These are phyloP conservation scores for Tricholoma terreum DNA, from an alignment of 768 basidiomycete species.

Conservation along the genomic window DNA sequence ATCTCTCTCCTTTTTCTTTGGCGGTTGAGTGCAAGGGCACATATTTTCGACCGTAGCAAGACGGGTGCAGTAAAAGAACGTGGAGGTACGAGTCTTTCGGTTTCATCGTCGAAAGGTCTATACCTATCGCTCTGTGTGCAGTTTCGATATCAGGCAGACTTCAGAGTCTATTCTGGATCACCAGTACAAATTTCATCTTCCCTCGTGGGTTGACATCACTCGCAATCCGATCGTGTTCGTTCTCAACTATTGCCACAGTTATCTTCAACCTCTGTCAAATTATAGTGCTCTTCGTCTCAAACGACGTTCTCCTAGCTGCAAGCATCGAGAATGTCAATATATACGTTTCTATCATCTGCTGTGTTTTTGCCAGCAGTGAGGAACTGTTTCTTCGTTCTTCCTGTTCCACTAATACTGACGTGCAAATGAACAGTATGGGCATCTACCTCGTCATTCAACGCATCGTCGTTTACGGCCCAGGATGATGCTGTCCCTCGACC, in stretches of 20 bases:
- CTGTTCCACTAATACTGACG: background rate
- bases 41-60: background rate
- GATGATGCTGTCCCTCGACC: too few relatives aligned
- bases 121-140: background rate
- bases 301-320: background rate
- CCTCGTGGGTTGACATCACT: background rate
- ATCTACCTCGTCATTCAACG: too few relatives aligned
- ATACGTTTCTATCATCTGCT: background rate
- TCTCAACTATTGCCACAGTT: background rate
- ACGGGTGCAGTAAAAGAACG: too few relatives aligned
- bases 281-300: background rate
- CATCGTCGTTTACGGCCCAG: too few relatives aligned
- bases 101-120: too few relatives aligned
- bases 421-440: too few relatives aligned
- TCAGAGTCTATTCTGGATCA: constrained; percentile 13
- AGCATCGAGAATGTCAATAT: constrained; percentile 3
- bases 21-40: background rate
- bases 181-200: constrained; percentile 12
- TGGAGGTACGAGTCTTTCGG: too few relatives aligned
- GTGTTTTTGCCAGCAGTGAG: constrained; percentile 3
- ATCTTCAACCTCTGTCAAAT: constrained; percentile 1
- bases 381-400: background rate
- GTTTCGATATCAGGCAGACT: background rate
- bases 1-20: constrained; percentile 2
- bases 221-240: background rate